These are phyloP conservation scores for Phytophthora citrophthora DNA, from an alignment of 352 stramenopile genomes.

Conservation along the genomic window DNA sequence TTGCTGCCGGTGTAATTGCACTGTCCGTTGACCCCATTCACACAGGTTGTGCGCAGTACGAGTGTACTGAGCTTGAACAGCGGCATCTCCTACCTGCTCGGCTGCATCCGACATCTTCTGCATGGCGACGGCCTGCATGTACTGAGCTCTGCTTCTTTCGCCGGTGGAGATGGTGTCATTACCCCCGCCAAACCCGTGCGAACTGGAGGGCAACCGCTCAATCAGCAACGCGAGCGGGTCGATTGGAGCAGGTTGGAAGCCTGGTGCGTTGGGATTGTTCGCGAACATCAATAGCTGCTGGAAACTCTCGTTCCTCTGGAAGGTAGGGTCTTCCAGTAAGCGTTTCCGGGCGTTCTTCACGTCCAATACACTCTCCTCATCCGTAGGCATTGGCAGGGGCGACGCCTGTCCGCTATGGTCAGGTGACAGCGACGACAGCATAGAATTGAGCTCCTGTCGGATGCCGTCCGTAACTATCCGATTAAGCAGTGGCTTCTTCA, in stretches of 20 bases:
- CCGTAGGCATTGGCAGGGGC: conserved; percentile 7
- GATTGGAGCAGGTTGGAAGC: not conserved
- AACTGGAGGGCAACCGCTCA: conserved; percentile 33
- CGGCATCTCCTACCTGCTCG: conserved; percentile 29
- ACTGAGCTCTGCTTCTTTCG: conserved; percentile 22
- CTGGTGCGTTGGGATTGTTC: conserved; percentile 18
- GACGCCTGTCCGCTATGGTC: conserved; percentile 3
- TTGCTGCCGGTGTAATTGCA: conserved; percentile 25
- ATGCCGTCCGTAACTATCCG: conserved; percentile 3
- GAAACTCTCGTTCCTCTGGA: conserved; percentile 32
- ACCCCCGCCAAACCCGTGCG: not conserved
- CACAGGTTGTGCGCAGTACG: conserved; percentile 33
- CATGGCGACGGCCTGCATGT: conserved; percentile 27
- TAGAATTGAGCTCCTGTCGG: conserved; percentile 33
- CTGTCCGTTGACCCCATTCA: conserved; percentile 41
- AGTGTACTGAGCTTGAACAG: conserved; percentile 36
- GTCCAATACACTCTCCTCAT: conserved; percentile 19
- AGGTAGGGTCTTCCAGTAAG: conserved; percentile 40
- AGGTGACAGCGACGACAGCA: conserved; percentile 31
- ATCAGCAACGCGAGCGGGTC: conserved; percentile 37
- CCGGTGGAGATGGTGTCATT: conserved; percentile 11
- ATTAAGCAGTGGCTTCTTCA: not conserved
- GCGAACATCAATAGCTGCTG: conserved; percentile 38
- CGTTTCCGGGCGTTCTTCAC: conserved; percentile 34
- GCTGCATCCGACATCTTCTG: conserved; percentile 35